phyloP scores from a whole-genome alignment of 2,329 filamentous ascomycete genomes.

The Stemphylium beticola region DNA sequence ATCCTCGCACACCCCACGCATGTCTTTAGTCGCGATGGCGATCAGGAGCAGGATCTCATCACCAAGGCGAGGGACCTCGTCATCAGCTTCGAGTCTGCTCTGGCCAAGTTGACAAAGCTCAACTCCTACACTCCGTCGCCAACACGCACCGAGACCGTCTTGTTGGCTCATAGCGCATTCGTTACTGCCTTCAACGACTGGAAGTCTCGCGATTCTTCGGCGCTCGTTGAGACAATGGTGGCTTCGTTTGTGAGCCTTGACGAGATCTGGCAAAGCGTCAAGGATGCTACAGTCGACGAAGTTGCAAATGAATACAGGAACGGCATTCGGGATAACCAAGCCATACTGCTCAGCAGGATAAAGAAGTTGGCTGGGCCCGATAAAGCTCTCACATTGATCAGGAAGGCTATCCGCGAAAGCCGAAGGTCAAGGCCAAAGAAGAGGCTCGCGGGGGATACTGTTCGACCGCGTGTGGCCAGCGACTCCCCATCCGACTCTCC shows the following conservation, averaged over 20 bases:
- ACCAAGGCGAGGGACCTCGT: constrained; percentile 78
- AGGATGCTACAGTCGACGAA: constrained; percentile 74
- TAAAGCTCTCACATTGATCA: constrained; percentile 73
- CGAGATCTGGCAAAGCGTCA: constrained; percentile 82
- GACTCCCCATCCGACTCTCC: constrained; percentile 39
- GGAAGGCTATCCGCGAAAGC: constrained; percentile 75
- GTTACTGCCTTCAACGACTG: constrained; percentile 81
- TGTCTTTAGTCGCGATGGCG: constrained; percentile 76
- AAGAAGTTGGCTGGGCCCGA: constrained; percentile 77
- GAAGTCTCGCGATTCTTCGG: constrained; percentile 80
- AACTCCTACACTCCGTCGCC: constrained; percentile 73
- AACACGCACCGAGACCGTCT: constrained; percentile 66
- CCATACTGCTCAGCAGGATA: constrained; percentile 79
- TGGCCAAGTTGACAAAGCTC: constrained; percentile 68
- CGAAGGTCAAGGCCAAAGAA: constrained; percentile 69
- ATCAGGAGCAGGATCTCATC: constrained; percentile 73
- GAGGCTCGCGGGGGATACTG: constrained; percentile 69
- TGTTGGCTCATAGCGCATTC: constrained; percentile 74
- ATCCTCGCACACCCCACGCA: constrained; percentile 80
- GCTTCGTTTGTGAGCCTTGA: constrained; percentile 84
- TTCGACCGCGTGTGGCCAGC: constrained; percentile 70
- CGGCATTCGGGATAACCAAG: constrained; percentile 80
- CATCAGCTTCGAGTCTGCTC: constrained; percentile 76
- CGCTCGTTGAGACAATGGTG: constrained; percentile 83
- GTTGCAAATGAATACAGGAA: constrained; percentile 78